These are phyloP conservation scores for Sedum album DNA, from an alignment of 164 flowering plant species.

Conservation along the genomic window DNA sequence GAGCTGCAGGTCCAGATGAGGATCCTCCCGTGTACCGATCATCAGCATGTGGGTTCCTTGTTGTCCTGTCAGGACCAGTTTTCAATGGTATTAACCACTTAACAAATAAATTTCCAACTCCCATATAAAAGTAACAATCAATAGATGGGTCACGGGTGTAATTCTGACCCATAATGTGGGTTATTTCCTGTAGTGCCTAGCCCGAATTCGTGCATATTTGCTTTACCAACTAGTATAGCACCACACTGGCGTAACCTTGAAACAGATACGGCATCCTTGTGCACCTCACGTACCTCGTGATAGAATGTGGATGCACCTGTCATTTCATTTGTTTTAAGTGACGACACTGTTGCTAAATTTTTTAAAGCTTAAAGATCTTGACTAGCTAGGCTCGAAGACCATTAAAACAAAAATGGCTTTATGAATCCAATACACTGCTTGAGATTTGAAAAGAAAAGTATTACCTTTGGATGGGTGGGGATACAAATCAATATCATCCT, in stretches of 20 bases:
- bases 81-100: not conserved
- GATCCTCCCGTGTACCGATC: slow-evolving; percentile 97
- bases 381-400: too few relatives aligned
- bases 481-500: slow-evolving; percentile 88
- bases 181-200: slow-evolving; percentile 93
- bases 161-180: slow-evolving; percentile 74
- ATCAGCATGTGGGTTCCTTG: slow-evolving; percentile 80
- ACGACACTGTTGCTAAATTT: not conserved
- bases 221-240: slow-evolving; percentile 80
- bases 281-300: slow-evolving; percentile 60
- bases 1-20: slow-evolving; percentile 92
- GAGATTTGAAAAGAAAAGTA: not conserved
- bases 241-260: slow-evolving; percentile 84
- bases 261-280: slow-evolving; percentile 69
- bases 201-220: slow-evolving; percentile 97
- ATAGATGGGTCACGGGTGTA: not conserved
- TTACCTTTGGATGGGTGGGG: slow-evolving; percentile 76
- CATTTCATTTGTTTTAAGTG: not conserved
- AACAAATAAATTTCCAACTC: not conserved
- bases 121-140: not conserved
- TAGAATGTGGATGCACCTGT: slow-evolving; percentile 83
- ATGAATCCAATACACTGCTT: not conserved
- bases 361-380: too few relatives aligned
- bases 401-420: not conserved
- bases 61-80: slow-evolving; percentile 37